These are phyloP conservation scores for Pueraria montana DNA, from an alignment of 306 rosid genomes.

Conservation along the genomic window DNA sequence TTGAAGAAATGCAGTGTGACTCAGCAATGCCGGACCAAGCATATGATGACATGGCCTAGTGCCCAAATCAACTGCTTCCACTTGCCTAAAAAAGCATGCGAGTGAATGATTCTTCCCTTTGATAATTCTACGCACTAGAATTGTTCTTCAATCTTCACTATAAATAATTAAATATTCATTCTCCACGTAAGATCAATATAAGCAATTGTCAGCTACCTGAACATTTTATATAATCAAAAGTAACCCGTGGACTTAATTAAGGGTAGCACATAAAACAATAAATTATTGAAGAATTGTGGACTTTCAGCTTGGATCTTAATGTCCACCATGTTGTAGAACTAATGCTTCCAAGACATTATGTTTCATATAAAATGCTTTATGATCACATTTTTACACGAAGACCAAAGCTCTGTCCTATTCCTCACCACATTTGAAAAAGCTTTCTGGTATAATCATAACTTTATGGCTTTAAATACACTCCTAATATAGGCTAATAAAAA, in stretches of 20 bases:
- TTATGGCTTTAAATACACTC: background rate
- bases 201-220: conserved; percentile 30
- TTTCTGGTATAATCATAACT: conserved; percentile 35
- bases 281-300: conserved; percentile 44
- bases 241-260: conserved; percentile 40
- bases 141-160: conserved; percentile 11
- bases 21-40: conserved; percentile 48
- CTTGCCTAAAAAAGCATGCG: conserved; percentile 43
- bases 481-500: conserved; percentile 4
- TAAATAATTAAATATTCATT: conserved; percentile 34
- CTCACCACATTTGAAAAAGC: conserved; percentile 15
- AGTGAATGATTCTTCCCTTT: conserved; percentile 40
- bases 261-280: conserved; percentile 39
- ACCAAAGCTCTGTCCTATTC: background rate
- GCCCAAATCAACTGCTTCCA: conserved; percentile 60
- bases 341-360: conserved; percentile 43
- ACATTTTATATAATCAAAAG: conserved; percentile 40
- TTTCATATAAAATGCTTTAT: conserved; percentile 47
- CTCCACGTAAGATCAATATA: conserved; percentile 39
- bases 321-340: conserved; percentile 42
- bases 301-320: conserved; percentile 45
- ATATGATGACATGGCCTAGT: conserved; percentile 55
- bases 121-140: conserved; percentile 36
- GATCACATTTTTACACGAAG: conserved; percentile 29
- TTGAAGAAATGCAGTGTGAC: conserved; percentile 52